Conservation (phyloP, 441 rosid species). For the Gossypium gossypioides region DNA sequence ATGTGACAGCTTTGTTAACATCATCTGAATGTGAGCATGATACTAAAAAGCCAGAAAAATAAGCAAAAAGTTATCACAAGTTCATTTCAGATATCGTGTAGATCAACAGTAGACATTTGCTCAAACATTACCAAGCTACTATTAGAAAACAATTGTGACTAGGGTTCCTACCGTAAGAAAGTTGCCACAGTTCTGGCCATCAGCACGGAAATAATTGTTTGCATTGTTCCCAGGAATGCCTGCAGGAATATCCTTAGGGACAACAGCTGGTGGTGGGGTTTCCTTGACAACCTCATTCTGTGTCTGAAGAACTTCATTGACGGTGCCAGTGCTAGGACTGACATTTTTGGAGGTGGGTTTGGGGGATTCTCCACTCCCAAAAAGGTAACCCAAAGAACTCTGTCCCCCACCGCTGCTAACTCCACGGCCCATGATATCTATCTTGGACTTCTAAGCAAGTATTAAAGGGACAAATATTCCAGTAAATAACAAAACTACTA, state of each 20-base stretch:
- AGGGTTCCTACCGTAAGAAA: constrained; percentile 46
- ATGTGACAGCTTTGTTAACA: background rate
- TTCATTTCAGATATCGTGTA: background rate
- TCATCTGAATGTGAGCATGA: background rate
- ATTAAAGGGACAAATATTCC: background rate
- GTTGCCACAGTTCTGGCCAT: constrained; percentile 76
- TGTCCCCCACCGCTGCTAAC: constrained; percentile 61
- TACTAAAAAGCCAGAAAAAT: background rate
- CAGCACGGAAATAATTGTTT: constrained; percentile 57
- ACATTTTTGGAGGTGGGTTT: constrained; percentile 23
- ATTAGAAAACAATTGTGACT: background rate
- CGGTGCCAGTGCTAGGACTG: background rate
- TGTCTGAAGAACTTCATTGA: constrained; percentile 22
- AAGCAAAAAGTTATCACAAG: background rate
- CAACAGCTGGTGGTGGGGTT: constrained; percentile 12
- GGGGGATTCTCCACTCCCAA: constrained; percentile 46
- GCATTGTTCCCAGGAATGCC: constrained; percentile 41
- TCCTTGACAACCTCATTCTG: constrained; percentile 16
- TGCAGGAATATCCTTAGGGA: constrained; percentile 31
- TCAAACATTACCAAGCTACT: background rate
- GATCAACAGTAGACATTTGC: background rate
- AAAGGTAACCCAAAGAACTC: constrained; percentile 58
- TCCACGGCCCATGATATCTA: constrained; percentile 48
- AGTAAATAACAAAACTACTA: background rate
- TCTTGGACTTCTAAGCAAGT: constrained; percentile 1